A percentile compares a stretch with the other conserved stretches of the same genome.
Evolutionary conservation across 73 alveolate species (phyloP).

Genomic region (Stentor roeselii): DNA sequence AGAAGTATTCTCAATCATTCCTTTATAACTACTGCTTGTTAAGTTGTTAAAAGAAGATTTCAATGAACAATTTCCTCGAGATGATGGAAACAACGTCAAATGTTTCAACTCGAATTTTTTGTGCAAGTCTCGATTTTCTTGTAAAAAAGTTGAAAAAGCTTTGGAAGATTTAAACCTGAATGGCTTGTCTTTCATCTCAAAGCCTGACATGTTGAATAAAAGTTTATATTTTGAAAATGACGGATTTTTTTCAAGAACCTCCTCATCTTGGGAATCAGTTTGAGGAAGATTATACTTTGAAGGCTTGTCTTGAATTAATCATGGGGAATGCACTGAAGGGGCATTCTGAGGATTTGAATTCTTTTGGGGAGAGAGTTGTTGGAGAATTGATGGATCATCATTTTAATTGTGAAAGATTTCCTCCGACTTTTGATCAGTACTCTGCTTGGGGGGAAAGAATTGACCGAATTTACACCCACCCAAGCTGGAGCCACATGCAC

Average conservation of each 20-base stretch:
- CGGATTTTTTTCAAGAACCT: slow-evolving; percentile 26
- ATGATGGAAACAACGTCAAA: no score
- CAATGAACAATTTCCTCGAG: no score
- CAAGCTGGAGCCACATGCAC: slow-evolving; percentile 65
- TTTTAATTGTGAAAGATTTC: slow-evolving; percentile 38
- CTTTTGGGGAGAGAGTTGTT: slow-evolving; percentile 55
- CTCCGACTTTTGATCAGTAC: slow-evolving; percentile 51
- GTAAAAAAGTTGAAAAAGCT: no score
- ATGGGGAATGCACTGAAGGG: slow-evolving; percentile 11
- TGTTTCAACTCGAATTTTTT: no score
- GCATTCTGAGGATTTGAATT: slow-evolving; percentile 33
- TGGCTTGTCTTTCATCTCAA: no score
- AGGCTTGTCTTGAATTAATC: slow-evolving; percentile 29
- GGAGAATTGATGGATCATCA: slow-evolving; percentile 36
- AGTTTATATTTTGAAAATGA: no score
- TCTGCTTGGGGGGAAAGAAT: slow-evolving; percentile 60
- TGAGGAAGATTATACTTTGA: slow-evolving; percentile 47
- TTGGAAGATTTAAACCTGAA: no score
- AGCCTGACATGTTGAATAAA: no score
- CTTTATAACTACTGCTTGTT: no score
- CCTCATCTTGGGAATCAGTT: slow-evolving; percentile 55
- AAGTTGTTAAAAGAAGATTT: no score
- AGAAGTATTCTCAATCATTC: no score
- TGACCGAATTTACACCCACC: slow-evolving; percentile 50
- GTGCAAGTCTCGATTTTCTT: no score